Conservation (phyloP, 2,329 filamentous ascomycete species). For the Botrytis fragariae region DNA sequence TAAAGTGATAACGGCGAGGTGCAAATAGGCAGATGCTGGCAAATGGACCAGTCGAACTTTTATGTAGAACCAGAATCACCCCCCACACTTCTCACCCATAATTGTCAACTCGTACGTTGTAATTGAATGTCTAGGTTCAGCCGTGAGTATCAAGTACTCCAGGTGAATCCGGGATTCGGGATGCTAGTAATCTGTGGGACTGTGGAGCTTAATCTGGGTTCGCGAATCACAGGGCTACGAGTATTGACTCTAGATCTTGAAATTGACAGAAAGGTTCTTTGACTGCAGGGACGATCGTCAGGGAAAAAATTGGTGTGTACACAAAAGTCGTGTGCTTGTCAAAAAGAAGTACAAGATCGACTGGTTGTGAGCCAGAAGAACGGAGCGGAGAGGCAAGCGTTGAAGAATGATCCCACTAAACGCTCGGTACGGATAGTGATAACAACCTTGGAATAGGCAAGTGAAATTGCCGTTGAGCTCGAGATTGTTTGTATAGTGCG, state of each 20-base stretch:
- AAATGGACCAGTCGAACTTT: conserved; percentile 34
- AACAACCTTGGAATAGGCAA: conserved; percentile 23
- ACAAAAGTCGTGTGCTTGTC: conserved; percentile 28
- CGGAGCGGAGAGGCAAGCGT: conserved; percentile 24
- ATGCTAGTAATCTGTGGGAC: conserved; percentile 28
- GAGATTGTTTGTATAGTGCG: conserved; percentile 19
- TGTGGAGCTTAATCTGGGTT: conserved; percentile 31
- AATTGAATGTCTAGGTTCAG: conserved; percentile 21
- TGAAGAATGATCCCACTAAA: conserved; percentile 24
- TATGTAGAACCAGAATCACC: conserved; percentile 31
- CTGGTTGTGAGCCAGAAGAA: conserved; percentile 23
- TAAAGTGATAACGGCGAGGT: conserved; percentile 28
- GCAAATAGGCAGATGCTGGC: conserved; percentile 27
- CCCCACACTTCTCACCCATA: conserved; percentile 33
- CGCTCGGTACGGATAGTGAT: conserved; percentile 22
- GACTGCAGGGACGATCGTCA: conserved; percentile 34
- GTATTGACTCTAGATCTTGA: conserved; percentile 31
- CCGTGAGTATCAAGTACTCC: conserved; percentile 27
- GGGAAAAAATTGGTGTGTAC: conserved; percentile 24
- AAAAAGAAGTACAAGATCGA: conserved; percentile 24
- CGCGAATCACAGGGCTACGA: conserved; percentile 33
- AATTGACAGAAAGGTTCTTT: conserved; percentile 24
- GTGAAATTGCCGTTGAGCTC: conserved; percentile 23
- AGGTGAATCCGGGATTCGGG: conserved; percentile 29
- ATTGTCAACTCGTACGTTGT: conserved; percentile 34